These are phyloP conservation scores for Fremontodendron californicum DNA, from an alignment of 345 rosid genomes.

Conservation along the genomic window DNA sequence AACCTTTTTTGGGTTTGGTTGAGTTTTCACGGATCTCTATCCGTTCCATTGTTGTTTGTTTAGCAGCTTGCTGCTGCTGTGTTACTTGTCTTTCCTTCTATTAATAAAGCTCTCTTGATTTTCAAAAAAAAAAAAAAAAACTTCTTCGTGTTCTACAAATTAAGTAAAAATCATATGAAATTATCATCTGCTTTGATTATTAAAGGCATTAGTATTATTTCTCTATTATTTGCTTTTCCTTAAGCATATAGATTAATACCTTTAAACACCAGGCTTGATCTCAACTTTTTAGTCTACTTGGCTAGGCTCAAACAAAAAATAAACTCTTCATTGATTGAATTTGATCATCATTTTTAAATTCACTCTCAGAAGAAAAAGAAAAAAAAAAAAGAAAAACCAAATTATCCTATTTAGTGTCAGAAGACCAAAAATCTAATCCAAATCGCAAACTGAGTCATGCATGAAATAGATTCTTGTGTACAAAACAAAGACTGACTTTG, in stretches of 20 bases:
- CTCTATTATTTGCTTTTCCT: background rate
- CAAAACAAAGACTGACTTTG: background rate
- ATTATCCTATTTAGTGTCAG: too few species aligned
- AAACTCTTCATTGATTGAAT: background rate
- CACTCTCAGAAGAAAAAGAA: background rate
- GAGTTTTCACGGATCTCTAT: too few species aligned
- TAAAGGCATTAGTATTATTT: background rate
- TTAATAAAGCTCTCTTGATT: too few species aligned
- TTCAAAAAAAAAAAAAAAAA: too few species aligned
- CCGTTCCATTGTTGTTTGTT: too few species aligned
- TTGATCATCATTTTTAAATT: background rate
- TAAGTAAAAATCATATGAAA: background rate
- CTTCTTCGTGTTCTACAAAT: background rate
- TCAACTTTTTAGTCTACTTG: background rate
- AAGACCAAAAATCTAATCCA: too few species aligned
- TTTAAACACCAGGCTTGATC: background rate
- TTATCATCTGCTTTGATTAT: background rate
- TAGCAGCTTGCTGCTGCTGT: too few species aligned
- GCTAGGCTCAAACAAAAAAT: background rate
- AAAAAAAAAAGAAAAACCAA: background rate
- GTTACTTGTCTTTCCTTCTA: too few species aligned
- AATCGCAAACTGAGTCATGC: too few species aligned
- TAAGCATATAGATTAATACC: too few species aligned
- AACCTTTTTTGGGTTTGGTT: too few species aligned
- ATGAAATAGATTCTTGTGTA: slow-evolving; percentile 5